These are phyloP conservation scores for Arthromyces matolae DNA, from an alignment of 768 basidiomycete genomes.

Conservation along the genomic window DNA sequence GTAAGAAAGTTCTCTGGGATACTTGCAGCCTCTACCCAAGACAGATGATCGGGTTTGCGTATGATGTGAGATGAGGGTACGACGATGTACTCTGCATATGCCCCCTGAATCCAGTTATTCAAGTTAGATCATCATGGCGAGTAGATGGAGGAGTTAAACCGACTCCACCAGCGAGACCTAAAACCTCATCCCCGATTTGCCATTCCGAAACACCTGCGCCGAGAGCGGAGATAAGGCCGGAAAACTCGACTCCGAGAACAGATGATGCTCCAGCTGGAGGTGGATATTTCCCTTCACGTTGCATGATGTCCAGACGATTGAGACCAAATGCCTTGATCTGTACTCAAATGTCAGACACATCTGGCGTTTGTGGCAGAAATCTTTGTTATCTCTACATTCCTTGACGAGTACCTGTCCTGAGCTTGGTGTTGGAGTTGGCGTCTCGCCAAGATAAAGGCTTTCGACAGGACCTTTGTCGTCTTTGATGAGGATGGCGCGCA, in stretches of 20 bases:
- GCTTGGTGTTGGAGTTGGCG: slow-evolving; percentile 54
- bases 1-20: slow-evolving; percentile 89
- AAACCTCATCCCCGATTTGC: slow-evolving; percentile 66
- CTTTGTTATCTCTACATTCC: slow-evolving; percentile 42
- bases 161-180: slow-evolving; percentile 80
- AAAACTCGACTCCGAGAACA: slow-evolving; percentile 87
- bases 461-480: slow-evolving; percentile 72
- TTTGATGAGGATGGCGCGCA: slow-evolving; percentile 81
- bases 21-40: slow-evolving; percentile 82
- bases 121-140: slow-evolving; percentile 1
- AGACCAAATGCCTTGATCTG: slow-evolving; percentile 83
- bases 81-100: slow-evolving; percentile 85
- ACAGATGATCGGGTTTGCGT: slow-evolving; percentile 68
- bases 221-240: slow-evolving; percentile 56
- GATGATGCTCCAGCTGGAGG: slow-evolving; percentile 70
- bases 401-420: slow-evolving; percentile 75
- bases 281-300: slow-evolving; percentile 72
- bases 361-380: not conserved
- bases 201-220: slow-evolving; percentile 51
- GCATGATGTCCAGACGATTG: slow-evolving; percentile 81
- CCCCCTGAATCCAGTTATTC: slow-evolving; percentile 52
- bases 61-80: slow-evolving; percentile 64
- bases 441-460: slow-evolving; percentile 74
- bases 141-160: slow-evolving; percentile 23
- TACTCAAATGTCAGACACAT: not conserved